Conservation (phyloP, 2,329 filamentous ascomycete genomes). For the Ceratocystis eucalypticola region DNA sequence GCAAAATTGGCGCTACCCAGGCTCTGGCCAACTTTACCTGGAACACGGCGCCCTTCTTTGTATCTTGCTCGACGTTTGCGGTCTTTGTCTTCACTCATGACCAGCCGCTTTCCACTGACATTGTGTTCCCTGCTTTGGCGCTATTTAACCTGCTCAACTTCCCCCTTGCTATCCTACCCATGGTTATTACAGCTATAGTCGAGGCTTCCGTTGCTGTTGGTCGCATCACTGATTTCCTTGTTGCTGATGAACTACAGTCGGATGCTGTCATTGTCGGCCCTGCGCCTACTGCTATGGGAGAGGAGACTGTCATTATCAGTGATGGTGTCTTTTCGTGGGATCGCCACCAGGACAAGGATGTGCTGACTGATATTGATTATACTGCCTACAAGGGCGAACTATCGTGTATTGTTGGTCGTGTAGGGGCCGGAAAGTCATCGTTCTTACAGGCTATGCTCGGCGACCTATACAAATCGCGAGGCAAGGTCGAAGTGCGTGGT, state of each 20-base stretch:
- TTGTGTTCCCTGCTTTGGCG: constrained; percentile 87
- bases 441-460: constrained; percentile 78
- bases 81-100: constrained; percentile 82
- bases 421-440: constrained; percentile 92
- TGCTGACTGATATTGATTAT: constrained; percentile 73
- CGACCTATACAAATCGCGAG: constrained; percentile 79
- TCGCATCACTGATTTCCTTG: constrained; percentile 72
- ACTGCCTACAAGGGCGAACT: constrained; percentile 84
- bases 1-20: constrained; percentile 89
- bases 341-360: constrained; percentile 56
- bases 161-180: constrained; percentile 82
- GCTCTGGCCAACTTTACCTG: constrained; percentile 95
- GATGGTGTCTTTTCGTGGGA: constrained; percentile 94
- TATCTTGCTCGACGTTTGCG: constrained; percentile 91
- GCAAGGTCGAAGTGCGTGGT: constrained; percentile 70
- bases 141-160: constrained; percentile 95
- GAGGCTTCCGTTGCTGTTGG: constrained; percentile 87
- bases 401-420: constrained; percentile 81
- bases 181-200: constrained; percentile 95
- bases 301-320: constrained; percentile 71
- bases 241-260: constrained; percentile 75
- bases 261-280: constrained; percentile 64
- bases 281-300: constrained; percentile 60
- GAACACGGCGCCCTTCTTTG: constrained; percentile 93
- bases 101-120: constrained; percentile 73